A percentile compares a stretch with the other conserved stretches of the same genome.
Conservation (phyloP, 2,329 filamentous ascomycete genomes). For the Cercospora zeina region DNA sequence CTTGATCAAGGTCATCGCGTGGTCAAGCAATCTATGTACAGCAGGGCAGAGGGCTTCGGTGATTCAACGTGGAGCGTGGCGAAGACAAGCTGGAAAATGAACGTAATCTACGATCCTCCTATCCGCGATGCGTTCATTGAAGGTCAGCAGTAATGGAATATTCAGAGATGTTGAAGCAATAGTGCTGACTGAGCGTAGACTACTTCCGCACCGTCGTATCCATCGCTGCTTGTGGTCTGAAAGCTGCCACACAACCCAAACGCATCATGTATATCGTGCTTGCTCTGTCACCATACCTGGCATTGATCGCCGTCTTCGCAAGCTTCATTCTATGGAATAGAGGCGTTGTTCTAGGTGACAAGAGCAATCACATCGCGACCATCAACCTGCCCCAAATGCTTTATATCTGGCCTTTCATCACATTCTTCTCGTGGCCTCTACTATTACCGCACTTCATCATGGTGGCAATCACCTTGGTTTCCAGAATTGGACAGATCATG, state of each 20-base stretch:
- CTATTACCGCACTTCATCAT: conserved; percentile 58
- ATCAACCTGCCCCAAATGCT: conserved; percentile 89
- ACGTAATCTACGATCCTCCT: conserved; percentile 54
- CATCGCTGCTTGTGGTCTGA: conserved; percentile 59
- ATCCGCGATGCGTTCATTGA: conserved; percentile 51
- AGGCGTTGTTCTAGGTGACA: conserved; percentile 90
- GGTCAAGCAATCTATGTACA: conserved; percentile 38
- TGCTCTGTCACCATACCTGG: conserved; percentile 53
- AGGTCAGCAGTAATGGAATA: conserved; percentile 43
- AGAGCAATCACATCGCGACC: conserved; percentile 88
- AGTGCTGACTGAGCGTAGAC: conserved; percentile 26
- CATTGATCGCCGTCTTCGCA: conserved; percentile 66
- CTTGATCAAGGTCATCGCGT: conserved; percentile 55
- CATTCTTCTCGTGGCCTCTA: conserved; percentile 85
- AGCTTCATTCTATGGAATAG: conserved; percentile 83
- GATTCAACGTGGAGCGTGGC: conserved; percentile 34
- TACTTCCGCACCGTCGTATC: conserved; percentile 56
- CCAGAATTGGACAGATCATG: conserved; percentile 30
- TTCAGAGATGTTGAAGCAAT: no score
- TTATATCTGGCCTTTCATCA: conserved; percentile 87
- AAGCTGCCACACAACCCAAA: conserved; percentile 41
- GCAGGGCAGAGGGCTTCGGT: conserved; percentile 36
- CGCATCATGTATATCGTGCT: conserved; percentile 27
- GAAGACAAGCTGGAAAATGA: conserved; percentile 43
- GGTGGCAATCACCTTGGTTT: conserved; percentile 33